Evolutionary conservation across 83 land plant genomes (phyloP).

Genomic region (Diphasiastrum complanatum): DNA sequence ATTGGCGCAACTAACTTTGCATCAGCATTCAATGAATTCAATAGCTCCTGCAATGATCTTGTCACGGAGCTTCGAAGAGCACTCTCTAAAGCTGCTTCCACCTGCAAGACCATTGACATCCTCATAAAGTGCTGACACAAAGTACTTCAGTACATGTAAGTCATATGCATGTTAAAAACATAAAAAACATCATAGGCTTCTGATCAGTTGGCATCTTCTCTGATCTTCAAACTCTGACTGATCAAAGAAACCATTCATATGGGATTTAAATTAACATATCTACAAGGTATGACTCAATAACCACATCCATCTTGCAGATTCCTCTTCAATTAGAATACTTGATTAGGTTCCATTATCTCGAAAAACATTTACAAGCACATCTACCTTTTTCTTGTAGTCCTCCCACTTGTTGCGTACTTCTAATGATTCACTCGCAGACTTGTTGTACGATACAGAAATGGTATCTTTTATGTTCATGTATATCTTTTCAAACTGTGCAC

Average conservation of each 20-base stretch:
- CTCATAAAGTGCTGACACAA: not conserved
- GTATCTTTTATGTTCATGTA: constrained; percentile 20
- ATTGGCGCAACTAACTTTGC: constrained; percentile 22
- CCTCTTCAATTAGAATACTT: no score
- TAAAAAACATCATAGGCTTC: not conserved
- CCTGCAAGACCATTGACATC: constrained; percentile 3
- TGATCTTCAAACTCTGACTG: no score
- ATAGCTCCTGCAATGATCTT: constrained; percentile 21
- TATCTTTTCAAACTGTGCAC: constrained; percentile 7
- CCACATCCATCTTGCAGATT: no score
- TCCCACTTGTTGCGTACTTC: constrained; percentile 26
- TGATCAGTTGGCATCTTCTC: no score
- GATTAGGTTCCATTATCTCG: no score
- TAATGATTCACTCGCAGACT: constrained; percentile 16
- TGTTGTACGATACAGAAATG: constrained; percentile 8
- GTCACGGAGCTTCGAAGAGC: constrained; percentile 11
- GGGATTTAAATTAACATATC: no score
- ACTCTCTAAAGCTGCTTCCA: constrained; percentile 18
- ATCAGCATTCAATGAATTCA: constrained; percentile 24
- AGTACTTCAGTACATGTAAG: not conserved
- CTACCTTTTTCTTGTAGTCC: constrained; percentile 27
- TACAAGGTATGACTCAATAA: no score
- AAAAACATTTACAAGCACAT: no score
- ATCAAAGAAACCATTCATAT: no score
- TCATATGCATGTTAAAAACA: not conserved